phyloP scores from a whole-genome alignment of 2,329 filamentous ascomycete genomes.

The Colletotrichum sp. region DNA sequence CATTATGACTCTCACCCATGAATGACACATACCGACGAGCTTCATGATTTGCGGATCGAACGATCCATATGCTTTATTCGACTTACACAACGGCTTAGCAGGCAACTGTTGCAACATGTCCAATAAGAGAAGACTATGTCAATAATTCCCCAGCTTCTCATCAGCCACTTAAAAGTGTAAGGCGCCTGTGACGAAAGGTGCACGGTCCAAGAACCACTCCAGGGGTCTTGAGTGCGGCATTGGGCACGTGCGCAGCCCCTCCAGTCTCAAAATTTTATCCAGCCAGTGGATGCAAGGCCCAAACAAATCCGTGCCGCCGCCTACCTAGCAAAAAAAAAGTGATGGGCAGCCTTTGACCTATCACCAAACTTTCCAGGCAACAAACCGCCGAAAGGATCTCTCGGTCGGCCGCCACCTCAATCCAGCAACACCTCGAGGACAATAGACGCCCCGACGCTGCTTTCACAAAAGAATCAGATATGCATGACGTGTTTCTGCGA shows the following conservation, averaged over 20 bases:
- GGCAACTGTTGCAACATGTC: not conserved
- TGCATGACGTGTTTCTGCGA: constrained; percentile 26
- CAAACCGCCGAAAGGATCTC: not conserved
- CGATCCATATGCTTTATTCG: not conserved
- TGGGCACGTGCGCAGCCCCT: constrained; percentile 18
- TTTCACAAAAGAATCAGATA: constrained; percentile 3
- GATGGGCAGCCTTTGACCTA: not conserved
- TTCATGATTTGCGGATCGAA: not conserved
- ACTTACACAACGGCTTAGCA: not conserved
- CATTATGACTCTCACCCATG: not conserved
- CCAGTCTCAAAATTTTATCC: constrained; percentile 19
- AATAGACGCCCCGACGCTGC: not conserved
- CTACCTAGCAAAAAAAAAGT: not conserved
- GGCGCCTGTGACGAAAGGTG: not conserved
- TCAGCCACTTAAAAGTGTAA: not conserved
- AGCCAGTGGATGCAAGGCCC: not conserved
- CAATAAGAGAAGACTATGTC: not conserved
- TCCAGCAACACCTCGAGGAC: not conserved
- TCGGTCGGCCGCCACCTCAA: not conserved
- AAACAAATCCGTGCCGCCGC: not conserved
- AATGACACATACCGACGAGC: not conserved
- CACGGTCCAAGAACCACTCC: constrained; percentile 6
- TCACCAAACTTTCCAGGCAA: constrained; percentile 4
- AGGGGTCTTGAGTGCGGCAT: constrained; percentile 4
- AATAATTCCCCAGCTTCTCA: not conserved